Evolutionary conservation across 352 stramenopile genomes (phyloP), one percentile per base, ranked within the genome.

Genomic region (Phytophthora foliorum): DNA sequence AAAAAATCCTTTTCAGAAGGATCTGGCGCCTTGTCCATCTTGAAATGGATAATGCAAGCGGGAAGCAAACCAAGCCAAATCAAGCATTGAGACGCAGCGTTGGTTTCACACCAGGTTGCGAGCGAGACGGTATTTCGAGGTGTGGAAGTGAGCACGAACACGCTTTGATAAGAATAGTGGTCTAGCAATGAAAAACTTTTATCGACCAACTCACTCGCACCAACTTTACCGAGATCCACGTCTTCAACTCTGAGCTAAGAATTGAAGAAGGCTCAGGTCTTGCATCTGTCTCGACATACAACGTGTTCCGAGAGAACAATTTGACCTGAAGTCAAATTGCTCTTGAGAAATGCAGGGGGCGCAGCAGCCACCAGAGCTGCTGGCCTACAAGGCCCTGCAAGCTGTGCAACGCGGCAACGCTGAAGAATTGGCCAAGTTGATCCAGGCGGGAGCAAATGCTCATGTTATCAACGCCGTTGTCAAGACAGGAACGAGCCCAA

Each of bases 391-490:
- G 52, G 69, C 69, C 6, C 48, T 76, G 14, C 69, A 76, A 32
- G 69, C 69, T 46, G 69, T 72, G 3, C 69, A 76, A 49, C 63
- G 57, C 0, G 69, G 69, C 34, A 72, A 76, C 19, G 63, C 69
- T 3, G 63, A 76, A 39, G 69, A 76, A 25, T 22, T 76, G 24
- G 41, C 64, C 22, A 69, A 76, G 45, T 52, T 73, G 32, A 68
- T 76, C 14, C 44, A 73, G 34, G 69, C 69, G 2, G 69, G 69
- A 17, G 69, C 69, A 41, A 72, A 76, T 22, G 63, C 69, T 22
- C 69, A 76, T 19, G 69, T 76, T 38, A 76, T 76, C 34, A 76
- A 76, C 27, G 63, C 69, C 36, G 63, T 76, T 29, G 63, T 76
- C 38, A 76, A 76, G 45, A 63, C 69, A 13, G 57, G 64, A 44